Conservation (phyloP, 257 asterid genomes). For the Penstemon eatonii region DNA sequence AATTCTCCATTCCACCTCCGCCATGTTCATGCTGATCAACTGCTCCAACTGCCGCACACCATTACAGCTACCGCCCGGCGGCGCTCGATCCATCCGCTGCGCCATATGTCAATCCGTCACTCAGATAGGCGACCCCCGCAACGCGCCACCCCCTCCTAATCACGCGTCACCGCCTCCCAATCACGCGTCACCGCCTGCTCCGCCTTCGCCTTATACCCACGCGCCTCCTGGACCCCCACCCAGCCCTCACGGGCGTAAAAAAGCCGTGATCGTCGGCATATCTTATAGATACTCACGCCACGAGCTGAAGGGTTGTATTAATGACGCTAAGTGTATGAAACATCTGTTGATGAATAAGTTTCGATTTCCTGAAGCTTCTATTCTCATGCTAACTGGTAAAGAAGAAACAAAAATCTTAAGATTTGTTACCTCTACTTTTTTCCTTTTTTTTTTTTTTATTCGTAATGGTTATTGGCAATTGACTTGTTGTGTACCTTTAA, state of each 20-base stretch:
- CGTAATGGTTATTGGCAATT: slow-evolving; percentile 1
- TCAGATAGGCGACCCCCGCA: slow-evolving; percentile 63
- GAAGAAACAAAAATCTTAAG: not conserved
- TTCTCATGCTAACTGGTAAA: slow-evolving; percentile 87
- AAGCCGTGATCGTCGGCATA: slow-evolving; percentile 90
- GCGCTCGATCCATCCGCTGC: slow-evolving; percentile 86
- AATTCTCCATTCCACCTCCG: slow-evolving; percentile 11
- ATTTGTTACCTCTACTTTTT: too few relatives aligned
- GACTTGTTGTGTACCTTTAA: not conserved
- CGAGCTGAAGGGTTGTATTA: slow-evolving; percentile 92
- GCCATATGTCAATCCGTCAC: slow-evolving; percentile 86
- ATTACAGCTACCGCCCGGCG: slow-evolving; percentile 82
- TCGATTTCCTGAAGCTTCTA: slow-evolving; percentile 81
- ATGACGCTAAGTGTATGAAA: slow-evolving; percentile 95
- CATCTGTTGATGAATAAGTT: slow-evolving; percentile 72
- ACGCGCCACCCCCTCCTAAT: slow-evolving; percentile 39
- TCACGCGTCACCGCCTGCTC: not conserved
- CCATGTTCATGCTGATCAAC: slow-evolving; percentile 66
- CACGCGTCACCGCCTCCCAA: slow-evolving; percentile 19
- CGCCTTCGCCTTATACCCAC: slow-evolving; percentile 27
- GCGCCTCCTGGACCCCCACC: slow-evolving; percentile 48
- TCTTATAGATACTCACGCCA: slow-evolving; percentile 73
- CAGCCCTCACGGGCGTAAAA: slow-evolving; percentile 76
- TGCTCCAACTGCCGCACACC: slow-evolving; percentile 75
- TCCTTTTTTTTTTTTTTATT: not conserved